Conservation (phyloP, 352 stramenopile species). For the Pythium oligandrum region DNA sequence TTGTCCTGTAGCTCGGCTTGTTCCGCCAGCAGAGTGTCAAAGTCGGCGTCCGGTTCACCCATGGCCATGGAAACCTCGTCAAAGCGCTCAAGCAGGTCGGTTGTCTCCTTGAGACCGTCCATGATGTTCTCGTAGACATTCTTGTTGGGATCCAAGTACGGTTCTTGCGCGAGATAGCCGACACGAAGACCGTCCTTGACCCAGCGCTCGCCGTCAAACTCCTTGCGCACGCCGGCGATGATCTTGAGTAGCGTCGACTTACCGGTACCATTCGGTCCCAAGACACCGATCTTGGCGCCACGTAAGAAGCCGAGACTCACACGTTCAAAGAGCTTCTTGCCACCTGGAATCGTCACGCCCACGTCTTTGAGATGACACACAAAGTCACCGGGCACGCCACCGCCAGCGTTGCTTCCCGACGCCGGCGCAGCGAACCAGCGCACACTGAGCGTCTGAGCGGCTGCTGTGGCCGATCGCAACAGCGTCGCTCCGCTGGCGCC, state of each 20-base stretch:
- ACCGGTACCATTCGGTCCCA: slow-evolving; percentile 93
- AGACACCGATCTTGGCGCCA: slow-evolving; percentile 94
- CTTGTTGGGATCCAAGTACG: slow-evolving; percentile 75
- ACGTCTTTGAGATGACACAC: slow-evolving; percentile 76
- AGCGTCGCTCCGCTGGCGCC: neutral
- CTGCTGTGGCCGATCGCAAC: slow-evolving; percentile 1
- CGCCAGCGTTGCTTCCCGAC: slow-evolving; percentile 52
- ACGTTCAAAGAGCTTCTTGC: slow-evolving; percentile 83
- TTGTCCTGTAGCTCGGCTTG: slow-evolving; percentile 83
- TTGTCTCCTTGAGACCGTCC: slow-evolving; percentile 81
- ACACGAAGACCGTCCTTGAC: slow-evolving; percentile 82
- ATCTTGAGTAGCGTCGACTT: slow-evolving; percentile 97
- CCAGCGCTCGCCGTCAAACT: slow-evolving; percentile 88
- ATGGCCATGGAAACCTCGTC: slow-evolving; percentile 87
- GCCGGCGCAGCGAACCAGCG: slow-evolving; percentile 14
- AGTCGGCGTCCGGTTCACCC: slow-evolving; percentile 88
- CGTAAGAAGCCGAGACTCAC: slow-evolving; percentile 75
- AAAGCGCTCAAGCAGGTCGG: slow-evolving; percentile 73
- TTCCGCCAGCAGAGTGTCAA: slow-evolving; percentile 80
- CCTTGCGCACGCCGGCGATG: slow-evolving; percentile 86
- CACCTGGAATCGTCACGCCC: slow-evolving; percentile 68
- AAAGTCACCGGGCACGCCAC: slow-evolving; percentile 78
- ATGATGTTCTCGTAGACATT: slow-evolving; percentile 91
- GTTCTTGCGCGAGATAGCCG: slow-evolving; percentile 86
- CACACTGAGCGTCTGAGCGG: neutral